phyloP scores from a whole-genome alignment of 1,284 basidiomycete species.

The Sparassis latifolia region DNA sequence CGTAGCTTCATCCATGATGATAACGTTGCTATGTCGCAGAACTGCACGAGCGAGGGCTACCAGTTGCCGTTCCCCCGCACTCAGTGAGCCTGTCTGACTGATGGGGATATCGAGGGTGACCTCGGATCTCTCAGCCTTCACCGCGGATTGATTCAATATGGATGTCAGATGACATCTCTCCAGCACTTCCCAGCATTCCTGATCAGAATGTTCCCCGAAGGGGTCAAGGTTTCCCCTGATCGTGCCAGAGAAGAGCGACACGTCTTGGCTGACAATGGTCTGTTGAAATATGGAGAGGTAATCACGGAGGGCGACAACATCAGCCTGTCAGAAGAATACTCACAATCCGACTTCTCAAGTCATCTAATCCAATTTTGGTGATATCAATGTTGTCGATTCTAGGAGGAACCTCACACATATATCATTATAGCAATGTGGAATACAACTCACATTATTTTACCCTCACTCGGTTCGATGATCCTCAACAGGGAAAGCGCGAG shows the following conservation, averaged over 20 bases:
- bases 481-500: slow-evolving; percentile 72
- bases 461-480: slow-evolving; percentile 72
- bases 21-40: slow-evolving; percentile 68
- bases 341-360: slow-evolving; percentile 61
- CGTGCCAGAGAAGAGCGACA: slow-evolving; percentile 81
- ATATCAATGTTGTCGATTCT: slow-evolving; percentile 85
- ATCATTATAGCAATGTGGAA: slow-evolving; percentile 2
- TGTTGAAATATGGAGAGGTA: slow-evolving; percentile 17
- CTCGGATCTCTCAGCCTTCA: slow-evolving; percentile 6
- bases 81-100: slow-evolving; percentile 61
- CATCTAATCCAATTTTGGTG: slow-evolving; percentile 75
- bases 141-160: slow-evolving; percentile 27
- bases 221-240: slow-evolving; percentile 78
- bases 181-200: slow-evolving; percentile 61
- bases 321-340: slow-evolving; percentile 12
- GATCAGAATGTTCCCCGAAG: slow-evolving; percentile 52
- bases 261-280: slow-evolving; percentile 82
- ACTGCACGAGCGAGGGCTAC: slow-evolving; percentile 72
- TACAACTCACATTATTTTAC: slow-evolving; percentile 57
- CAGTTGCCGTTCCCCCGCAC: slow-evolving; percentile 79
- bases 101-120: slow-evolving; percentile 57
- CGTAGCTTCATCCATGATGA: slow-evolving; percentile 84
- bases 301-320: not conserved
- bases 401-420: not conserved
- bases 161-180: slow-evolving; percentile 54